Evolutionary conservation across 1,284 basidiomycete species (phyloP), one percentile per base, ranked within the genome.

Genomic region (Rhodotorula sp.): DNA sequence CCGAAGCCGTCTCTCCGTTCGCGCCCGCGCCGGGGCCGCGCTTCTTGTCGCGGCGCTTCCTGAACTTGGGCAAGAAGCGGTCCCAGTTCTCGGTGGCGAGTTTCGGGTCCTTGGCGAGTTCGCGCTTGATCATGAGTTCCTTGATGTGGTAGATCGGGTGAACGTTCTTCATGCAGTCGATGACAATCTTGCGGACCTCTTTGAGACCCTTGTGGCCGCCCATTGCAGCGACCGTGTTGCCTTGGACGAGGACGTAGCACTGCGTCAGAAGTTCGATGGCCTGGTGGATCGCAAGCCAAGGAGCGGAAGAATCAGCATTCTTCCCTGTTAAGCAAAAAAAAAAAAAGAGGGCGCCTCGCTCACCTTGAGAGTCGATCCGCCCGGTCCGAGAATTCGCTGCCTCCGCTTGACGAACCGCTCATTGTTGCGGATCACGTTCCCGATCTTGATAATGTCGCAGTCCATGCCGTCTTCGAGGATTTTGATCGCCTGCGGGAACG

Each of bases 101-200:
- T 79, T 97, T 95, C 5, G 97, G 95, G 79, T 99, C 97, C 83
- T 98, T 98, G 21, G 95, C 94, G 10, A 99, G 86, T 83, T 99
- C 97, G 61, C 95, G 89, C 71, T 93, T 90, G 79, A 99, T 95
- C 97, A 99, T 99, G 60, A 99, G 86, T 83, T 99, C 97, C 92
- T 99, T 99, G 83, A 99, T 99, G 76, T 95, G 90, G 81, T 99
- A 99, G 80, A 99, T 99, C 4, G 97, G 97, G 80, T 99, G 97
- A 64, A 99, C 91, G 80, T 99, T 99, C 83, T 92, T 95, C 93
- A 99, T 97, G 84, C 97, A 99, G 81, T 99, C 97, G 63, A 98
- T 82, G 43, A 99, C 88, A 77, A 99, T 97, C 70, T 95, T 83
- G 67, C 97, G 87, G 6, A 99, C 95, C 81, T 98, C 95, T 81